Conservation (phyloP, 495 filamentous ascomycete species). For the Emericellopsis terricola region DNA sequence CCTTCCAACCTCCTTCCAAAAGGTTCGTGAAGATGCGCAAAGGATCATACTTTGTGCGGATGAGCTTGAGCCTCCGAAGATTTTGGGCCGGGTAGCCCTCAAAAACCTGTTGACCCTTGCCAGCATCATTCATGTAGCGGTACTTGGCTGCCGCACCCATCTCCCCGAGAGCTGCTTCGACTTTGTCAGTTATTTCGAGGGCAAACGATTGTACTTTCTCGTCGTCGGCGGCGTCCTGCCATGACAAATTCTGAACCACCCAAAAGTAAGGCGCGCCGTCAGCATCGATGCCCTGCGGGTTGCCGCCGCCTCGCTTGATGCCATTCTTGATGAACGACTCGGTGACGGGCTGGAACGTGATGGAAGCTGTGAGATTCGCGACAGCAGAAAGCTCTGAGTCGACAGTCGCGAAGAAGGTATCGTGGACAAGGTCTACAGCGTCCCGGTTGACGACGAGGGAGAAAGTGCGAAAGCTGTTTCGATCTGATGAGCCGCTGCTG, state of each 20-base stretch:
- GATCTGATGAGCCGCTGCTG: too few species aligned
- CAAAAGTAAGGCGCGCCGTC: constrained; percentile 5
- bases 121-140: constrained; percentile 8
- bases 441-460: constrained; percentile 1
- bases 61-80: constrained; percentile 4
- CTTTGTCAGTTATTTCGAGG: too few species aligned
- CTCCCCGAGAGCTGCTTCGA: too few species aligned
- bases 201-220: too few species aligned
- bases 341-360: constrained; percentile 5
- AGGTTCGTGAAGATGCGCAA: constrained; percentile 5
- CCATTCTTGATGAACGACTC: constrained; percentile 2
- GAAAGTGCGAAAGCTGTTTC: constrained; percentile 5
- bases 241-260: constrained; percentile 5
- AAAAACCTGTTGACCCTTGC: constrained; percentile 5
- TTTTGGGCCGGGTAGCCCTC: constrained; percentile 5
- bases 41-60: constrained; percentile 8
- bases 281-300: constrained; percentile 4
- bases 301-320: constrained; percentile 2
- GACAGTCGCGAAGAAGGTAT: constrained; percentile 5
- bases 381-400: constrained; percentile 1
- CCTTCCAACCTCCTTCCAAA: constrained; percentile 8
- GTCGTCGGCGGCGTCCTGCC: constrained; percentile 4
- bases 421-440: constrained; percentile 6
- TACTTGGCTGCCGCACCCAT: too few species aligned
- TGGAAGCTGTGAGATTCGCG: constrained; percentile 3